These are phyloP conservation scores for Aureobasidium mangrovei DNA, from an alignment of 2,329 filamentous ascomycete species.

Conservation along the genomic window DNA sequence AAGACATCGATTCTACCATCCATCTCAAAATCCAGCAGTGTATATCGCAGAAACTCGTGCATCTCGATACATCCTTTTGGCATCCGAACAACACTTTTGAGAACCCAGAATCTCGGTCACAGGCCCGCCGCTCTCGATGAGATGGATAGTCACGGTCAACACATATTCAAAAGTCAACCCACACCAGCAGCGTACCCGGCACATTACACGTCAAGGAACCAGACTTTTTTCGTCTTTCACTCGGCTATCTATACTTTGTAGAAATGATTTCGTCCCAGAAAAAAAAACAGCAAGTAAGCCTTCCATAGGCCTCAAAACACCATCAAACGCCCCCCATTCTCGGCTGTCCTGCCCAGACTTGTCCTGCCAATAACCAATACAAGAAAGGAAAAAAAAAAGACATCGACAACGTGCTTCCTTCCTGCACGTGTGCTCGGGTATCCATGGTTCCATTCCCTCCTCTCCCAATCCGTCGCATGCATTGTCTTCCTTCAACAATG, in stretches of 20 bases:
- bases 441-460: not conserved
- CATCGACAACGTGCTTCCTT: not conserved
- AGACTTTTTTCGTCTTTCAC: not conserved
- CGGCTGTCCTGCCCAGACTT: not conserved
- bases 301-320: not conserved
- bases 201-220: too few species aligned
- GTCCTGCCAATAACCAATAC: not conserved
- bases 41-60: too few species aligned
- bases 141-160: too few species aligned
- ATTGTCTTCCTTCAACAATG: not conserved
- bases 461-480: not conserved
- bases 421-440: constrained; percentile 9
- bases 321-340: not conserved
- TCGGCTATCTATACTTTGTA: not conserved
- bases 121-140: too few species aligned
- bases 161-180: too few species aligned
- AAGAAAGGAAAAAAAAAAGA: not conserved
- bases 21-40: too few species aligned
- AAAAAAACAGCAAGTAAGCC: not conserved
- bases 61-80: too few species aligned
- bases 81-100: too few species aligned
- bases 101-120: too few species aligned
- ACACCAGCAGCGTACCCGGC: too few species aligned
- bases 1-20: too few species aligned
- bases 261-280: not conserved